A percentile compares a stretch with the other conserved stretches of the same genome.
These are phyloP conservation scores for Fusarium illudens DNA, from an alignment of 2,329 filamentous ascomycete species.

Conservation along the genomic window DNA sequence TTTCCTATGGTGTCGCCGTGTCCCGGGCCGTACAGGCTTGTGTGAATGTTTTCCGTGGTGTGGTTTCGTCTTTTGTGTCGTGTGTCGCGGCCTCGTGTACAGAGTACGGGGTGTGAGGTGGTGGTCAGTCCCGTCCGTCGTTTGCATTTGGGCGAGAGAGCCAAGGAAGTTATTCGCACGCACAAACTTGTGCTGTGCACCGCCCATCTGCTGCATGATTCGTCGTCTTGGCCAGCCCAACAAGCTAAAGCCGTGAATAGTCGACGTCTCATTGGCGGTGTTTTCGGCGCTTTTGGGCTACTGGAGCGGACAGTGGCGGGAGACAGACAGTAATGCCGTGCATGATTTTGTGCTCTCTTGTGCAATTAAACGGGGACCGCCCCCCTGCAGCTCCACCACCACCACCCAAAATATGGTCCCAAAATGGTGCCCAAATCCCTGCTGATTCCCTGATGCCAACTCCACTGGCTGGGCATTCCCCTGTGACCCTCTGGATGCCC, in stretches of 20 bases:
- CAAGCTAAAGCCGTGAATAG: not conserved
- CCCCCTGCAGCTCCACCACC: conserved; percentile 16
- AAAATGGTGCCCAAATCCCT: conserved; percentile 30
- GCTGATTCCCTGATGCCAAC: conserved; percentile 16
- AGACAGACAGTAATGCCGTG: conserved; percentile 12
- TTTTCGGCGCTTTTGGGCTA: conserved; percentile 2
- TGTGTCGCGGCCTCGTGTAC: conserved; percentile 9
- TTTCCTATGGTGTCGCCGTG: conserved; percentile 3
- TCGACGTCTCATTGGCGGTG: conserved; percentile 12
- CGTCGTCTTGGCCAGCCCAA: not conserved
- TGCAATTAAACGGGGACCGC: conserved; percentile 12
- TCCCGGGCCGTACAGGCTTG: conserved; percentile 11
- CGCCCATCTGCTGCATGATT: not conserved
- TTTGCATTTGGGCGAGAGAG: conserved; percentile 1
- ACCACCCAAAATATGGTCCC: conserved; percentile 14
- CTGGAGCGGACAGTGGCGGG: conserved; percentile 14
- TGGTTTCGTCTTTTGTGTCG: conserved; percentile 33
- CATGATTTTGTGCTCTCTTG: conserved; percentile 21
- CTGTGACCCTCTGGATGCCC: conserved; percentile 1
- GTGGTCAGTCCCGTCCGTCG: not conserved
- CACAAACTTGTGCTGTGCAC: conserved; percentile 1
- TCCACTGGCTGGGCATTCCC: conserved; percentile 17
- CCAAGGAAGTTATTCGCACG: not conserved
- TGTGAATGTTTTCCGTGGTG: conserved; percentile 28
- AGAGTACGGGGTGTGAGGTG: not conserved